phyloP scores from a whole-genome alignment of 805 yeast genomes.

The Trichomonascus vanleenenianus region DNA sequence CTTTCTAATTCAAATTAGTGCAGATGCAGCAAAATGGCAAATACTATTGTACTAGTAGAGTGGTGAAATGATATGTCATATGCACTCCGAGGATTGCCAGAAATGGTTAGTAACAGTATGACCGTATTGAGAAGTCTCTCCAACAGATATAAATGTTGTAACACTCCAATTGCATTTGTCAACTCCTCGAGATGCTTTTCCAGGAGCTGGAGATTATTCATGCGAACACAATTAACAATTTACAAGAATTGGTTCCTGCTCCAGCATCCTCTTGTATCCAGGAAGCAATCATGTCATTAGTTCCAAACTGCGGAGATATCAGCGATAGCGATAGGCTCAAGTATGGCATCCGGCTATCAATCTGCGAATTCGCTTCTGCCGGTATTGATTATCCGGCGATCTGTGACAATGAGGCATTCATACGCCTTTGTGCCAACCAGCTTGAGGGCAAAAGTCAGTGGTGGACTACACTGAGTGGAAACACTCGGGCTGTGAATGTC shows the following conservation, averaged over 20 bases:
- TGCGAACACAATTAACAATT: background rate
- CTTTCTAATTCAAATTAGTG: too few relatives aligned
- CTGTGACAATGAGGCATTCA: slow-evolving; percentile 2
- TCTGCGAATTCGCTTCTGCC: slow-evolving; percentile 27
- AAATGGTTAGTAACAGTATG: too few relatives aligned
- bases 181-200: too few relatives aligned
- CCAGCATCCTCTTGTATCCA: slow-evolving; percentile 16
- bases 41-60: too few relatives aligned
- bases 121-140: too few relatives aligned
- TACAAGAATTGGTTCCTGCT: background rate
- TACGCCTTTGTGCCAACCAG: slow-evolving; percentile 17
- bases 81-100: too few relatives aligned
- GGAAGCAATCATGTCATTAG: slow-evolving; percentile 19
- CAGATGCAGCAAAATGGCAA: too few relatives aligned
- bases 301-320: slow-evolving; percentile 19
- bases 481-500: slow-evolving; percentile 45
- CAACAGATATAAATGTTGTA: too few relatives aligned
- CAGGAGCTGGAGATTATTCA: background rate
- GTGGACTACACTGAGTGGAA: slow-evolving; percentile 71
- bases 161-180: too few relatives aligned
- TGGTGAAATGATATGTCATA: too few relatives aligned
- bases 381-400: slow-evolving; percentile 20
- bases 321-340: slow-evolving; percentile 15
- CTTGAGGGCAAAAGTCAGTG: slow-evolving; percentile 37
- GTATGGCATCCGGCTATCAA: slow-evolving; percentile 21